Conservation (phyloP, 768 basidiomycete species). For the Phanerochaete sordida region DNA sequence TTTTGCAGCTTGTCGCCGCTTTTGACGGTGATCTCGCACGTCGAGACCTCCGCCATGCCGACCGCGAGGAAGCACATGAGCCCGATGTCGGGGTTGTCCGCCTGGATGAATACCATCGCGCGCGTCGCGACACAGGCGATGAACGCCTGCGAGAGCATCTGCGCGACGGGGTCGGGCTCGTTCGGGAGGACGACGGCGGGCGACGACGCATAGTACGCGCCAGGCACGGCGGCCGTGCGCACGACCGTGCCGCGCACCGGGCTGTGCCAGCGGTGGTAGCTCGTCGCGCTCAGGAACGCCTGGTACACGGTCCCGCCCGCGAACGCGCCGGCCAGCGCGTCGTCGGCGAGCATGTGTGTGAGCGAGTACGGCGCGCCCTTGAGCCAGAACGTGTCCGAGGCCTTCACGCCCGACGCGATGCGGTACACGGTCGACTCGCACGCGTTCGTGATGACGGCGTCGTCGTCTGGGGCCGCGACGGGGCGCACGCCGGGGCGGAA, state of each 20-base stretch:
- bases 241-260: conserved; percentile 47
- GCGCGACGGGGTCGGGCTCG: conserved; percentile 17
- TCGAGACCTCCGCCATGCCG: conserved; percentile 63
- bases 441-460: conserved; percentile 39
- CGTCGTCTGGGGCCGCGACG: conserved; percentile 23
- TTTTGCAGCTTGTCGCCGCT: conserved; percentile 41
- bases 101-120: conserved; percentile 51
- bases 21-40: conserved; percentile 48
- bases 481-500: conserved; percentile 42
- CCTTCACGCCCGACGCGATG: conserved; percentile 35
- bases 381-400: conserved; percentile 52
- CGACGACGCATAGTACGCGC: conserved; percentile 45
- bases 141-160: conserved; percentile 34
- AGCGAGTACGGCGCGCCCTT: conserved; percentile 63
- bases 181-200: conserved; percentile 19
- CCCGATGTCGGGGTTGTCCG: conserved; percentile 48
- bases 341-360: conserved; percentile 45
- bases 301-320: conserved; percentile 52
- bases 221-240: conserved; percentile 42
- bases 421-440: conserved; percentile 54
- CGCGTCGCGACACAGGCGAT: conserved; percentile 45
- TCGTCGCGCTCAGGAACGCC: conserved; percentile 50
- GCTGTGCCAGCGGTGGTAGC: conserved; percentile 63
- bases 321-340: conserved; percentile 38
- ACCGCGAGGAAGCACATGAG: conserved; percentile 55